Evolutionary conservation across 2,329 filamentous ascomycete species (phyloP).

Genomic region (Neonectria faginata): DNA sequence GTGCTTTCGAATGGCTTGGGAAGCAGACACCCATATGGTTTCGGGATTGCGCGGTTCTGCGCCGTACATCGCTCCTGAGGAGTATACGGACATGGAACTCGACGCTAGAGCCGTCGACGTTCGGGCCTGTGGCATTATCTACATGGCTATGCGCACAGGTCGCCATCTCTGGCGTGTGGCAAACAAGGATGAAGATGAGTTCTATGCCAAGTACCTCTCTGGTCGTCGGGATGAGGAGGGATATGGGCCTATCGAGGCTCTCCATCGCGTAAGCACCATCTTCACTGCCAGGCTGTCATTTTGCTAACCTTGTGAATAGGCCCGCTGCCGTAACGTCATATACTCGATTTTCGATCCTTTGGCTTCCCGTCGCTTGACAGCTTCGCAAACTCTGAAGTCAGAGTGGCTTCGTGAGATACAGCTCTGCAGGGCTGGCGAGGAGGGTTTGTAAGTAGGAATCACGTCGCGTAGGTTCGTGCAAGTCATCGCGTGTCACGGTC

Average conservation of each 20-base stretch:
- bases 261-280: constrained; percentile 76
- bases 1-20: constrained; percentile 99
- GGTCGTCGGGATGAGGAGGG: constrained; percentile 94
- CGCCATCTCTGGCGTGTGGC: constrained; percentile 95
- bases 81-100: constrained; percentile 95
- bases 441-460: constrained; percentile 59
- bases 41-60: constrained; percentile 95
- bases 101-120: constrained; percentile 96
- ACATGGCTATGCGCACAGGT: constrained; percentile 99
- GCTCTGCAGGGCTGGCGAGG: constrained; percentile 94
- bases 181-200: constrained; percentile 96
- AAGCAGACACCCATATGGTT: constrained; percentile 98
- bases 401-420: constrained; percentile 98
- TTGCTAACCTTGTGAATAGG: constrained; percentile 70
- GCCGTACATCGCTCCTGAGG: constrained; percentile 96
- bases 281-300: no score
- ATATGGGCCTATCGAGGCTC: constrained; percentile 93
- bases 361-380: constrained; percentile 86
- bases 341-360: constrained; percentile 98
- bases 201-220: constrained; percentile 93
- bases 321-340: constrained; percentile 97
- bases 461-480: no score
- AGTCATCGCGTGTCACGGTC: no score
- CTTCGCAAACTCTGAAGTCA: constrained; percentile 48
- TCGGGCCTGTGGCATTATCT: constrained; percentile 98